Evolutionary conservation across 257 asterid genomes (phyloP), one percentile per base, ranked within the genome.

Genomic region (Solanum peruvianum): DNA sequence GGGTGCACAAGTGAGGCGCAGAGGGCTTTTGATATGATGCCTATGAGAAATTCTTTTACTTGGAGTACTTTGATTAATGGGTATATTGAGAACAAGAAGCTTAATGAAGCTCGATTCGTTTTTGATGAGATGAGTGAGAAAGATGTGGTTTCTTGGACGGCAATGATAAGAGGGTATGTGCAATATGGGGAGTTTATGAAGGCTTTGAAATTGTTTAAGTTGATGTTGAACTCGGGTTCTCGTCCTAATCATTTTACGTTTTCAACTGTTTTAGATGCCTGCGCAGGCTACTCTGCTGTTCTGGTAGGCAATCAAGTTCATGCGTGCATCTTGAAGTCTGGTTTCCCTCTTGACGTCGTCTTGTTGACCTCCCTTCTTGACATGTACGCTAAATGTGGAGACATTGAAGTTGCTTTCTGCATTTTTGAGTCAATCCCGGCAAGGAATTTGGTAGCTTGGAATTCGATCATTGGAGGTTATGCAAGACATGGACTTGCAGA

Each of bases 321-420:
- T 33, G 10, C 66, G 8, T 78, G 84, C 84, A 78, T 78, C 84
- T 45, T 78, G 64, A 78, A 78, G 84, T 27, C 84, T 2, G 84
- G 84, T 78, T 78, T 83, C 92, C 94, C 56, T 91, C 97, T 9
- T 94, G 97, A 69, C 49, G 92, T 64, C 91, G 91, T 29, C 93
- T 92, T 13, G 95, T 97, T 35, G 95, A 95, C 86, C 85, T 92
- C 96, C 64, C 94, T 93, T 27, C 64, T 94, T 35, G 95, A 94
- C 89, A 95, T 93, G 98, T 94, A 92, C 44, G 94, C 96, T 64
- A 95, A 93, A 89, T 94, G 98, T 86, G 96, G 98, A n/a, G 90
- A 91, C 15, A 56, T 91, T 75, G 94, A 90, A 47, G 39, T 78
- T 45, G 84, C 84, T 16, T 78, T 78, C 84, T 15, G 41, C 25